These are phyloP conservation scores for Chaetomidium leptoderma DNA, from an alignment of 495 filamentous ascomycete species.

Conservation along the genomic window DNA sequence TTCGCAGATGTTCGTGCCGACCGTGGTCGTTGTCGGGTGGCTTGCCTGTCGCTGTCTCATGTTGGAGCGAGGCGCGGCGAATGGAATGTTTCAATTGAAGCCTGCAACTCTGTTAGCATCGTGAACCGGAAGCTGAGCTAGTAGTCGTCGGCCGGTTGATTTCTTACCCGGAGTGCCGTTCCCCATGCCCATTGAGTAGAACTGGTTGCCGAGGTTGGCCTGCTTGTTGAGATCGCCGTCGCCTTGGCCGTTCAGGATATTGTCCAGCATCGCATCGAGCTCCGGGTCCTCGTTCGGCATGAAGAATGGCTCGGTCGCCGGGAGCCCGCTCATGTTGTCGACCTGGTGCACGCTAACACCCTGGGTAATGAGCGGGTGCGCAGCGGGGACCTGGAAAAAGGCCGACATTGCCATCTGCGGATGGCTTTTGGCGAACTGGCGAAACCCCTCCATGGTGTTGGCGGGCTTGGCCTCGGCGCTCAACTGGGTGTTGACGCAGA, in stretches of 20 bases:
- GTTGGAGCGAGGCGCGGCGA: not conserved
- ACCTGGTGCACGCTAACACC: constrained; percentile 10
- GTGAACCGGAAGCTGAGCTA: not conserved
- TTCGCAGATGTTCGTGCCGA: not conserved
- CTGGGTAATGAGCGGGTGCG: constrained; percentile 8
- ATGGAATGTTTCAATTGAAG: constrained; percentile 1
- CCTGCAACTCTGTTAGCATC: not conserved
- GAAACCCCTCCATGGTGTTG: constrained; percentile 9
- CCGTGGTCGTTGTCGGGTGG: not conserved
- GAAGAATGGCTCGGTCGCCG: not conserved
- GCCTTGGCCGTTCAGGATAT: constrained; percentile 1
- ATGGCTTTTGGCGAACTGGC: constrained; percentile 11
- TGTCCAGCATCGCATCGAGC: constrained; percentile 14
- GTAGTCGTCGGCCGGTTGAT: not conserved
- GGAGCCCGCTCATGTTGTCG: not conserved
- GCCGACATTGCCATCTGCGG: constrained; percentile 17
- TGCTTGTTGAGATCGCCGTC: not conserved
- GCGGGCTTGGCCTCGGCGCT: not conserved
- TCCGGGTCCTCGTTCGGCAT: constrained; percentile 6
- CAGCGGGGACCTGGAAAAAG: constrained; percentile 11
- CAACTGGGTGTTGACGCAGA: constrained; percentile 25
- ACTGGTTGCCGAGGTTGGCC: not conserved
- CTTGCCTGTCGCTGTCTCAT: not conserved
- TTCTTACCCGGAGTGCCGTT: constrained; percentile 8
- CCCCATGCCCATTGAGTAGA: constrained; percentile 4